These are phyloP conservation scores for Chalaropsis ovoidea DNA, from an alignment of 2,329 filamentous ascomycete species.

Conservation along the genomic window DNA sequence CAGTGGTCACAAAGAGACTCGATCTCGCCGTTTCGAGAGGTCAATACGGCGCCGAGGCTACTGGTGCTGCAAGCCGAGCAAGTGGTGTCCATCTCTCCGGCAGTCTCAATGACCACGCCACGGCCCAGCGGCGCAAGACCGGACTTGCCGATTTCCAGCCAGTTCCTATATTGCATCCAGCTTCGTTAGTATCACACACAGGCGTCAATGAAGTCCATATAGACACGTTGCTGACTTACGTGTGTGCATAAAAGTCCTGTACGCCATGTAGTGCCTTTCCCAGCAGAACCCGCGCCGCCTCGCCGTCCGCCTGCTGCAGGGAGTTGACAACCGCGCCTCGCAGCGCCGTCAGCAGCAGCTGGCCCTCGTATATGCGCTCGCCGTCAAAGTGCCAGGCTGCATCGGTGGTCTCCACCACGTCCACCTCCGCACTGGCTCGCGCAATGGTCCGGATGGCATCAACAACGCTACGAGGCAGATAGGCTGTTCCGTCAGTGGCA, in stretches of 20 bases:
- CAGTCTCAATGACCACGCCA: constrained; percentile 16
- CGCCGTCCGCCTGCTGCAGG: constrained; percentile 17
- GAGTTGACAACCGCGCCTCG: constrained; percentile 19
- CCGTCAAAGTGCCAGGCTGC: constrained; percentile 25
- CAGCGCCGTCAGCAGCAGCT: constrained; percentile 20
- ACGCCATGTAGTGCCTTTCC: constrained; percentile 26
- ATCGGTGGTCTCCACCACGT: constrained; percentile 15
- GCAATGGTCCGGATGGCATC: constrained; percentile 23
- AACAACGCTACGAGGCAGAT: constrained; percentile 22
- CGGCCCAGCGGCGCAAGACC: constrained; percentile 21
- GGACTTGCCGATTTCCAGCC: constrained; percentile 22
- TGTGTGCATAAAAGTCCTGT: constrained; percentile 26
- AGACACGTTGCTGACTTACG: constrained; percentile 18
- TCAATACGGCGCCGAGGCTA: too few species aligned
- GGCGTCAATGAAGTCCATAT: neutral
- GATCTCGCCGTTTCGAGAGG: neutral
- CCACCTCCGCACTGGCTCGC: constrained; percentile 21
- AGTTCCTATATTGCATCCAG: constrained; percentile 13
- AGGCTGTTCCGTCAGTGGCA: neutral
- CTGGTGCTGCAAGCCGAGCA: constrained; percentile 14
- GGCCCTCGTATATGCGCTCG: constrained; percentile 20
- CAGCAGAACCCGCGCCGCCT: constrained; percentile 20
- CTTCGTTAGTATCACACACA: neutral
- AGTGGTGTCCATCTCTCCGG: constrained; percentile 12
- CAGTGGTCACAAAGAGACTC: constrained; percentile 21